Percentiles rank a stretch among this genome's conserved stretches.
These are phyloP conservation scores for Mrakia frigida DNA, from an alignment of 768 basidiomycete species.

Conservation along the genomic window DNA sequence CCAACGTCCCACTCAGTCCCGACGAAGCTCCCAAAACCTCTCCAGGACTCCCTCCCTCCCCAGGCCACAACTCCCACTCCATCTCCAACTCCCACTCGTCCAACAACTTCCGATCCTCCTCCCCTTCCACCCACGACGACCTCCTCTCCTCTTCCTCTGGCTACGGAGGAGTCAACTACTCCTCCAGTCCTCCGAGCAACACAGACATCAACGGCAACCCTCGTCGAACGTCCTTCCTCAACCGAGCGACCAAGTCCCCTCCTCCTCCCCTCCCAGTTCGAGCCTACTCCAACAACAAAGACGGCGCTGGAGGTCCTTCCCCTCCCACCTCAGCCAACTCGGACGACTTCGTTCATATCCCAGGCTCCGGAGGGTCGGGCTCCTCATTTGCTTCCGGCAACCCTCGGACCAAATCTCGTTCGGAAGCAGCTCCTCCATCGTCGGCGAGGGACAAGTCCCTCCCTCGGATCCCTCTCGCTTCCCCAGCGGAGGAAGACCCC, in stretches of 20 bases:
- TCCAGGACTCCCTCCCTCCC: slow-evolving; percentile 7
- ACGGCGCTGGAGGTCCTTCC: background rate
- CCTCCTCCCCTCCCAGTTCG: background rate
- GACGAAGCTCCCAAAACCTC: background rate
- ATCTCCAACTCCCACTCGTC: slow-evolving; percentile 6
- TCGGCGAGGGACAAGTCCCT: slow-evolving; percentile 21
- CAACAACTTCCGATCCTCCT: slow-evolving; percentile 10
- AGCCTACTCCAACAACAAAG: too few species aligned
- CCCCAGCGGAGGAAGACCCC: background rate
- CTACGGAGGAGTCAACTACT: background rate
- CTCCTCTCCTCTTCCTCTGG: slow-evolving; percentile 4
- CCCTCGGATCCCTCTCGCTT: slow-evolving; percentile 4
- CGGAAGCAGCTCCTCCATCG: background rate
- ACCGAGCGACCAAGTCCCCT: background rate
- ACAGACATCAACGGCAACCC: background rate
- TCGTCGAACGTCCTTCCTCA: background rate
- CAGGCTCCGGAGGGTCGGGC: background rate
- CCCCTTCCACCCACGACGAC: background rate
- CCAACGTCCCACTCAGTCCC: slow-evolving; percentile 29
- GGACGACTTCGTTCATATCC: slow-evolving; percentile 5
- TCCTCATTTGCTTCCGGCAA: background rate
- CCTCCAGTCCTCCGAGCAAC: slow-evolving; percentile 14
- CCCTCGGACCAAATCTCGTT: background rate
- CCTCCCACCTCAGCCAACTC: slow-evolving; percentile 1
- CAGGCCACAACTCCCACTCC: background rate